Evolutionary conservation across 2,329 filamentous ascomycete species (phyloP), one percentile per base, ranked within the genome.

Genomic region (Paraphaeosphaeria minitans): DNA sequence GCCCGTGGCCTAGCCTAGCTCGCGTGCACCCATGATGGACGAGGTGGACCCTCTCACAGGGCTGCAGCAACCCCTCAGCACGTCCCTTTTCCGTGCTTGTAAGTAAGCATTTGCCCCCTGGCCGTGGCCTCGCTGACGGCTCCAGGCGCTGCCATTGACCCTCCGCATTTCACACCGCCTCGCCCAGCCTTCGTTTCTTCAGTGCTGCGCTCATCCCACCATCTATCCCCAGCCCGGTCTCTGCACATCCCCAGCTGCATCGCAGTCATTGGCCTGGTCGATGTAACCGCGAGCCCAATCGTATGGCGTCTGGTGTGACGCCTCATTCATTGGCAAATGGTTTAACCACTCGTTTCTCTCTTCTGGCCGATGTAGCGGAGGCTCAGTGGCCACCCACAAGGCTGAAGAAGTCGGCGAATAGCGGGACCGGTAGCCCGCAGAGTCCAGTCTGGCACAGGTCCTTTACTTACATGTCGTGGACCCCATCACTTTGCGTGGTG

Each of bases 31-130:
- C 35, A 24, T 33, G 10, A 10, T 7, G 22, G 6, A 24, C 4
- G 12, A 31, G 16, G 29, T 27, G 27, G 46, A 5, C 16, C 13
- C 41, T 8, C 39, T 35, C 58, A 42, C 52, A 61, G 56, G 59
- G 59, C 59, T 61, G 59, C 59, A 61, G 46, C 45, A 51, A 13
- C 13, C 22, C 53, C 53, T 56, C 57, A 56, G 53, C 57, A 43
- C 47, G 19, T 35, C 51, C 51, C 31, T 21, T 47, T 52, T 12
- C 48, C 22, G 43, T 16, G 37, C 37, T 16, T 39, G 27, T 27
- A 5, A 16, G 27, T 27, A 5, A 16, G 16, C 27, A 22, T 27
- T 29, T n/a, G 43, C 22, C 22, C 22, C 22, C 43, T 3, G 21
- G 16, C 8, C 21, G 21, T 27, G 12, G 19, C 21, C 43, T 46